Conservation (phyloP, 176 grass and related monocot genomes). For the Carex littledalei region DNA sequence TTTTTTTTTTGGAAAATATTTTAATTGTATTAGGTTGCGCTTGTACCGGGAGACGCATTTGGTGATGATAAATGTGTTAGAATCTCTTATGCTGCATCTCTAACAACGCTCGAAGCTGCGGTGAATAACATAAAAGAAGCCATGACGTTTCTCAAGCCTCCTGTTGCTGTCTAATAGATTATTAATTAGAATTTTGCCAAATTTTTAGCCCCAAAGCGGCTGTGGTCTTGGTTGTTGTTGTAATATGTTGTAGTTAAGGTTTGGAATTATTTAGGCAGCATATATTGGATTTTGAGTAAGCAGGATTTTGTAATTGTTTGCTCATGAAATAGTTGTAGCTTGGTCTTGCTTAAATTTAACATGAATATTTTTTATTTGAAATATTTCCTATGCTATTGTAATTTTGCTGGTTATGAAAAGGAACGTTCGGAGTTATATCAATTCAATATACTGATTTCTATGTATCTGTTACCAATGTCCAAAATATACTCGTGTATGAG, state of each 20-base stretch:
- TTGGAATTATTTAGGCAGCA: conserved; percentile 3
- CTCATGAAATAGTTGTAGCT: neutral
- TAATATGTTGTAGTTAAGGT: neutral
- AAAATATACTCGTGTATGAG: neutral
- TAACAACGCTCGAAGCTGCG: conserved; percentile 62
- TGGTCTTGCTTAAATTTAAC: neutral
- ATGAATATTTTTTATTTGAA: neutral
- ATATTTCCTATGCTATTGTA: neutral
- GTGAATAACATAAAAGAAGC: conserved; percentile 74
- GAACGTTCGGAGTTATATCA: neutral
- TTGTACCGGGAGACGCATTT: conserved; percentile 85
- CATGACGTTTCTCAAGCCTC: conserved; percentile 49
- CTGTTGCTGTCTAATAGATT: conserved; percentile 41
- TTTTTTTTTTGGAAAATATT: neutral
- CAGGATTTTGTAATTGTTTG: conserved; percentile 13
- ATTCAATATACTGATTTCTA: neutral
- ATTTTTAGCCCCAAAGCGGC: neutral
- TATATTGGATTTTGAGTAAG: neutral
- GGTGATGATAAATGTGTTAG: conserved; percentile 80
- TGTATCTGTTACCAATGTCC: neutral
- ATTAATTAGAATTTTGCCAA: neutral
- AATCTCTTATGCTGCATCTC: conserved; percentile 80
- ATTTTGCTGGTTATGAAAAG: neutral
- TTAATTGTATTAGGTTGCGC: conserved; percentile 50
- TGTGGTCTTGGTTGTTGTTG: neutral